Percentiles rank a stretch among this genome's conserved stretches.
Conservation (phyloP, 306 rosid species). For the Elaeagnus macrophylla region DNA sequence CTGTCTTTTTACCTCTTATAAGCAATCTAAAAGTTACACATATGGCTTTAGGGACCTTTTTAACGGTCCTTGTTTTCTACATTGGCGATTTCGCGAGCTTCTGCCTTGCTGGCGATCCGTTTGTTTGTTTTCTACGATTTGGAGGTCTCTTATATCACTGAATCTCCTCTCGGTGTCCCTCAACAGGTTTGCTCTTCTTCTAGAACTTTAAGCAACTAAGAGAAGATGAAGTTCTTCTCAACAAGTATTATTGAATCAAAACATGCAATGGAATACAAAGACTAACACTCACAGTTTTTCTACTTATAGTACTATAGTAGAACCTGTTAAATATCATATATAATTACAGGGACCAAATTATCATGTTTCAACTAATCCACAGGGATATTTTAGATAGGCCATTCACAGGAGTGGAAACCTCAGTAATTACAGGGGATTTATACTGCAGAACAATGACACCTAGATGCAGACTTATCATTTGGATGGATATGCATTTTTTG, state of each 20-base stretch:
- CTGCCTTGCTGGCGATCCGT: slow-evolving; percentile 40
- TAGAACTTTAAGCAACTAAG: too few species aligned
- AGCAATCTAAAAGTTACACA: slow-evolving; percentile 15
- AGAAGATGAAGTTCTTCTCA: too few species aligned
- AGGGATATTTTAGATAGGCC: slow-evolving; percentile 94
- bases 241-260: too few species aligned
- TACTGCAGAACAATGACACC: slow-evolving; percentile 86
- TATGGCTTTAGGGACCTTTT: slow-evolving; percentile 29
- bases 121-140: slow-evolving; percentile 23
- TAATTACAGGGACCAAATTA: slow-evolving; percentile 95
- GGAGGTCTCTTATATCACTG: slow-evolving; percentile 47
- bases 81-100: slow-evolving; percentile 30
- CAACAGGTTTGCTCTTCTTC: slow-evolving; percentile 33
- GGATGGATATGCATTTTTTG: slow-evolving; percentile 89
- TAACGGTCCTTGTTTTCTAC: slow-evolving; percentile 18
- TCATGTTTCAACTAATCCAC: slow-evolving; percentile 96
- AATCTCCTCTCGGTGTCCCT: slow-evolving; percentile 41
- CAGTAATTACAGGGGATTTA: slow-evolving; percentile 75
- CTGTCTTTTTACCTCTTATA: slow-evolving; percentile 17
- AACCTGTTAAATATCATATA: slow-evolving; percentile 22
- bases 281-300: too few species aligned
- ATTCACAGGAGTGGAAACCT: slow-evolving; percentile 54
- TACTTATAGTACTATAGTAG: too few species aligned
- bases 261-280: too few species aligned
- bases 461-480: slow-evolving; percentile 83